Evolutionary conservation across 2,329 filamentous ascomycete genomes (phyloP).

Genomic region (Colletotrichum chlorophyti): DNA sequence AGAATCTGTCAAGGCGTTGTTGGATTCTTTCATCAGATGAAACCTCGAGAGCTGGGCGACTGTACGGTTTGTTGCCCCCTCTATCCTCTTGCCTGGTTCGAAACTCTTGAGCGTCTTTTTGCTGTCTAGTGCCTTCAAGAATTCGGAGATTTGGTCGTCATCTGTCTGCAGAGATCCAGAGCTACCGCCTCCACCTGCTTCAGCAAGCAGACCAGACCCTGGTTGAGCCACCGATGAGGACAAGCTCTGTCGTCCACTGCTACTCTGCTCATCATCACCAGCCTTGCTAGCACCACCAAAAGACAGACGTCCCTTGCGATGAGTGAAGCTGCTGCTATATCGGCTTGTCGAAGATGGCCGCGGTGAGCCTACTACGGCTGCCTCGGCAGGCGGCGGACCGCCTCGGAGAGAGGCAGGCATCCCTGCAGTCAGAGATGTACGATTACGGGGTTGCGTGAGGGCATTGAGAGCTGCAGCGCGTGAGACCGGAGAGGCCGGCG

Average conservation of each 20-base stretch:
- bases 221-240: conserved; percentile 74
- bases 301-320: conserved; percentile 80
- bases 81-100: conserved; percentile 69
- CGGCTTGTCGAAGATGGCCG: conserved; percentile 79
- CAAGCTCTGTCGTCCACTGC: conserved; percentile 81
- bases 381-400: conserved; percentile 66
- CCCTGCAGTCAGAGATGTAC: conserved; percentile 75
- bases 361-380: conserved; percentile 77
- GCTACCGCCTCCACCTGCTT: conserved; percentile 69
- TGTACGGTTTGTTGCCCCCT: conserved; percentile 76
- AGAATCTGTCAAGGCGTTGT: conserved; percentile 87
- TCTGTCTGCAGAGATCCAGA: conserved; percentile 75
- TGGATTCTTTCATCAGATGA: conserved; percentile 87
- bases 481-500: conserved; percentile 60
- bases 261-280: conserved; percentile 74
- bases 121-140: conserved; percentile 85
- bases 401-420: conserved; percentile 77
- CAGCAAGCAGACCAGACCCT: conserved; percentile 80
- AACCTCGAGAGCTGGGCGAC: conserved; percentile 84
- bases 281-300: conserved; percentile 74
- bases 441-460: conserved; percentile 68
- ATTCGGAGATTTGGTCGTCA: conserved; percentile 92
- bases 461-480: conserved; percentile 55
- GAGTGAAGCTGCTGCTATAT: conserved; percentile 94
- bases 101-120: conserved; percentile 88